A percentile compares a stretch with the other conserved stretches of the same genome.
Conservation (phyloP, 2,329 filamentous ascomycete species). For the Metarhizium brunneum region DNA sequence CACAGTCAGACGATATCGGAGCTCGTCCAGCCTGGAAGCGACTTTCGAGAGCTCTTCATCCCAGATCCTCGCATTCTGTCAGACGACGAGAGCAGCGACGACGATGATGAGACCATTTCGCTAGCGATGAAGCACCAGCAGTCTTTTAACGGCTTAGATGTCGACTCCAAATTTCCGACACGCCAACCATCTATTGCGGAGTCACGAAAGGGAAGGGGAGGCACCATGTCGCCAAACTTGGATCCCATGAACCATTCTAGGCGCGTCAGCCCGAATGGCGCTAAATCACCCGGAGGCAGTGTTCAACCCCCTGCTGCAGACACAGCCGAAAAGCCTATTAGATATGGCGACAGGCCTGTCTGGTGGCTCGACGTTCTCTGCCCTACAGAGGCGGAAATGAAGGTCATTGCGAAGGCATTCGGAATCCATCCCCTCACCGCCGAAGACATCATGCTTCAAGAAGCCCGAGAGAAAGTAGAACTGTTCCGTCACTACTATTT, state of each 20-base stretch:
- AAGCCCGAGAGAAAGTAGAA: constrained; percentile 96
- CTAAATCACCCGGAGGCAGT: constrained; percentile 27
- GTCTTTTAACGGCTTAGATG: constrained; percentile 19
- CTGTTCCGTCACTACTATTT: constrained; percentile 98
- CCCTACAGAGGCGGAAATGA: constrained; percentile 93
- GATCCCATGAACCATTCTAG: constrained; percentile 29
- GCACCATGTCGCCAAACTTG: constrained; percentile 19
- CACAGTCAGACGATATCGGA: constrained; percentile 94
- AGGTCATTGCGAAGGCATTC: constrained; percentile 82
- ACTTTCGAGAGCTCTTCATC: constrained; percentile 81
- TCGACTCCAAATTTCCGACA: constrained; percentile 34
- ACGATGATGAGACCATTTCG: constrained; percentile 29
- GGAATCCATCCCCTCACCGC: constrained; percentile 92
- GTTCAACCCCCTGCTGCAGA: constrained; percentile 10
- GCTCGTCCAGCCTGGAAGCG: constrained; percentile 73
- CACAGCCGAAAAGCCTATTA: constrained; percentile 34
- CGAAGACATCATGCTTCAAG: constrained; percentile 95
- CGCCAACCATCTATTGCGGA: constrained; percentile 35
- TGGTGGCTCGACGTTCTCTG: constrained; percentile 95
- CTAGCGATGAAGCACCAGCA: constrained; percentile 14
- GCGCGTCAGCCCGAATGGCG: constrained; percentile 36
- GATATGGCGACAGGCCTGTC: constrained; percentile 74
- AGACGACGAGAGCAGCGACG: constrained; percentile 62
- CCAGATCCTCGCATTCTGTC: constrained; percentile 72
- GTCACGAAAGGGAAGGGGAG: constrained; percentile 15